Evolutionary conservation across 192 early-diverging fungal genomes (phyloP).

Genomic region (Diversispora eburnea): DNA sequence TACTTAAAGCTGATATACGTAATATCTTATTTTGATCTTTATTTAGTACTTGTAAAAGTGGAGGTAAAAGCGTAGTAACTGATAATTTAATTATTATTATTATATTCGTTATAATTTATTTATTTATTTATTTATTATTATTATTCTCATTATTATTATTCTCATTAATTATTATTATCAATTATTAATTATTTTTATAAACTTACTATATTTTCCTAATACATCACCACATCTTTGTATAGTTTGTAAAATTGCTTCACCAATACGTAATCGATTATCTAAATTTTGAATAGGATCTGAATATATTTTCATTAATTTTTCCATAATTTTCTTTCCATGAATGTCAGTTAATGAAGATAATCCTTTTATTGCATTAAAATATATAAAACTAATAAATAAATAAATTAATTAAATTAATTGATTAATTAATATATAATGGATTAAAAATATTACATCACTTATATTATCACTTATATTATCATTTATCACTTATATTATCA

Average conservation of each 20-base stretch:
- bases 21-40: constrained; percentile 35
- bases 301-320: constrained; percentile 69
- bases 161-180: not conserved
- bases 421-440: not conserved
- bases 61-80: constrained; percentile 18
- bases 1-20: constrained; percentile 62
- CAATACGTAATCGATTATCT: constrained; percentile 76
- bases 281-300: constrained; percentile 38
- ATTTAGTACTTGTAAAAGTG: constrained; percentile 36
- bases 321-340: constrained; percentile 67
- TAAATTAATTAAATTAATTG: constrained; percentile 2
- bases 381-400: constrained; percentile 66
- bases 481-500: too few species aligned
- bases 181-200: not conserved
- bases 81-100: not conserved
- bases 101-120: not conserved
- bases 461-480: too few species aligned
- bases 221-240: constrained; percentile 77
- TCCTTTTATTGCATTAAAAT: constrained; percentile 90
- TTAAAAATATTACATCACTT: too few species aligned
- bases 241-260: constrained; percentile 86
- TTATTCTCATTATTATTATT: not conserved
- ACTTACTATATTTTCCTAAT: constrained; percentile 65
- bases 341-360: constrained; percentile 78
- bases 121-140: not conserved